Evolutionary conservation across 768 basidiomycete genomes (phyloP), one percentile per base, ranked within the genome.

Genomic region (Tylopilus cervinicoccineus): DNA sequence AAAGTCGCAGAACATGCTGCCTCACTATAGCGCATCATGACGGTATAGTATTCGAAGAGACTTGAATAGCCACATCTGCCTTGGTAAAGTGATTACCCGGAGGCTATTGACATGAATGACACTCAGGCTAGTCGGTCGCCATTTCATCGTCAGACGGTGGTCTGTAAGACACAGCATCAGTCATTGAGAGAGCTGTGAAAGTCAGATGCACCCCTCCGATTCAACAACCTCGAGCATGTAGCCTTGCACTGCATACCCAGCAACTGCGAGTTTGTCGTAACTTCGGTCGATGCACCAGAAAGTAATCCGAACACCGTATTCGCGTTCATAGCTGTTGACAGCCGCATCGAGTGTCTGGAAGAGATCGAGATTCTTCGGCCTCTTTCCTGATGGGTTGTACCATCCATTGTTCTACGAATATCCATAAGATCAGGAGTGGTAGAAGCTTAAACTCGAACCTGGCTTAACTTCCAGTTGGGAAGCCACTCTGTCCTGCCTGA

Each of bases 401-500:
- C 48, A 59, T 22, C 48, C 45, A 3, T 52, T 38, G 10, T 12
- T 29, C 53, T 50, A 19, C n/a, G n/a, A n/a, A n/a, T n/a, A 24
- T 16, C 29, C 12, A 29, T 55, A n/a, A 44, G 28, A 26, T n/a
- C 5, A 6, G 26, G 33, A 33, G n/a, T n/a, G 6, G n/a, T 12
- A 16, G 3, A 22, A 8, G 11, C 6, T 3, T 14, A 31, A 1
- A n/a, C 28, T 6, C 16, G 4, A 17, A 17, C 7, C 6, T 14
- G 16, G 22, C 41, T 39, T 16, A 64, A 67, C 60, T 64, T 63
- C 68, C 67, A 72, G 26, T 26, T n/a, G 4, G 62, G 67, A 39
- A 67, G 52, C 67, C 66, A 70, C 50, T 72, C 61, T 1, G 69
- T 67, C 40, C 70, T 67, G 4, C 67, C 70, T 33, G 57, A 60